Base-by-base conservation (phyloP, 441 rosid genomes). In the Pelargonium citronellum region DNA sequence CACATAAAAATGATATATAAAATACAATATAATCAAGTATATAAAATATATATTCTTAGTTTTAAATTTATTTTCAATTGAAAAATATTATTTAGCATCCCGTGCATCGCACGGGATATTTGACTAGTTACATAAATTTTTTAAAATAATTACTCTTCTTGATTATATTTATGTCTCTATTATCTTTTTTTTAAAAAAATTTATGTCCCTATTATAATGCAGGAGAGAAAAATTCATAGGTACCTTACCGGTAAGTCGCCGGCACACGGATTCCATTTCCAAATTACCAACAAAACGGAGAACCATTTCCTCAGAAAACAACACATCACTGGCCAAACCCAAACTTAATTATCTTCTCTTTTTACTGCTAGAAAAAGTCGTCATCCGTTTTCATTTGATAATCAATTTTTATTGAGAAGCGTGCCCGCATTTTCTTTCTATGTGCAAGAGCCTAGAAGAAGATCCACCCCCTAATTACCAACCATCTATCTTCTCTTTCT, bases 361-460 rank as follows among this genome's bases (percentile, higher is more conserved):
- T 60, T 60, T 60, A 12, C 3, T 8, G 34, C 19, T 17, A 17
- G 3, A 19, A 60, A 19, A 60, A 20, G 10, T 49, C 15, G n/a
- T 49, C 16, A 49, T 49, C 55, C 16, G 1, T 15, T 10, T 49
- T 17, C 3, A 15, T 49, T 49, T 13, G 16, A 12, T 49, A 3
- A 12, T 16, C 64, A 20, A 19, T 60, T 60, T 19, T 60, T 9
- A 10, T 60, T 60, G 64, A 60, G 64, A 60, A 60, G 64, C 64
- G 64, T 60, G 64, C 64, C 64, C 64, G 12, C 64, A 60, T 60
- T 20, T 60, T 20, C 64, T 22, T 20, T 60, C 63, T 8, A 17
- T 16, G 7, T 6, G 41, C n/a, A n/a, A n/a, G n/a, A n/a, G n/a
- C n/a, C 41, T 37, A 37, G 41, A 37, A 37, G 41, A 37, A 37